phyloP scores from a whole-genome alignment of 2,329 filamentous ascomycete genomes.

The Fusarium marasasianum region DNA sequence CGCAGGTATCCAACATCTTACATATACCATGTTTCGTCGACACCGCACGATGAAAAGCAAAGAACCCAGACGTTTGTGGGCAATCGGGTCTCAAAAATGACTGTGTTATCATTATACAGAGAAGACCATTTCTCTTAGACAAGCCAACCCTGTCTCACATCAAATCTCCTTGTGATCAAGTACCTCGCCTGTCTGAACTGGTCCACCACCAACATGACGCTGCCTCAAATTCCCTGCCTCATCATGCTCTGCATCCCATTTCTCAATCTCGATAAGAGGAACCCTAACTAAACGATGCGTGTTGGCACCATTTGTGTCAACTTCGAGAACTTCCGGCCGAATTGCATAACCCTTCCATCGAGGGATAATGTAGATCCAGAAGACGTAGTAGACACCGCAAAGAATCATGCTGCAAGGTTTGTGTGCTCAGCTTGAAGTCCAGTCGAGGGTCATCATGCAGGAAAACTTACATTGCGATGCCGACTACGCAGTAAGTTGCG shows the following conservation, averaged over 20 bases:
- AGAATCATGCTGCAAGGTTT: conserved; percentile 34
- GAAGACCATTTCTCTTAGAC: rapidly evolving
- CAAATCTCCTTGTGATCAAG: background rate
- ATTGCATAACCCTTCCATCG: conserved; percentile 61
- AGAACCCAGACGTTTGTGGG: background rate
- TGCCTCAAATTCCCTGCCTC: conserved; percentile 47
- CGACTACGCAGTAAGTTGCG: conserved; percentile 72
- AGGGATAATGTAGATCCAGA: conserved; percentile 67
- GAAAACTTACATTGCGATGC: conserved; percentile 68
- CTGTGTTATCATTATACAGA: too few species aligned
- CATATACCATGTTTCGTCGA: background rate
- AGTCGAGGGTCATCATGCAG: rapidly evolving
- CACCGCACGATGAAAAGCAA: background rate
- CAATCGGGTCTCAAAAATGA: rapidly evolving
- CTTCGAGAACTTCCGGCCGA: conserved; percentile 61
- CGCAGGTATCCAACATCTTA: background rate
- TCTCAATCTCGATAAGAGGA: conserved; percentile 56
- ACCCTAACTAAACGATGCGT: conserved; percentile 63
- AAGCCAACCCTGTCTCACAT: background rate
- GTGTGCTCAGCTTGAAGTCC: too few species aligned
- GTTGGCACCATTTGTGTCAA: conserved; percentile 51
- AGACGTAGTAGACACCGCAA: conserved; percentile 66
- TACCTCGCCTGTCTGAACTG: background rate
- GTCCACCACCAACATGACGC: background rate
- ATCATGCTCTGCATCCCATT: conserved; percentile 70